Evolutionary conservation across 2,329 filamentous ascomycete genomes (phyloP).

Genomic region (Neonectria magnoliae): DNA sequence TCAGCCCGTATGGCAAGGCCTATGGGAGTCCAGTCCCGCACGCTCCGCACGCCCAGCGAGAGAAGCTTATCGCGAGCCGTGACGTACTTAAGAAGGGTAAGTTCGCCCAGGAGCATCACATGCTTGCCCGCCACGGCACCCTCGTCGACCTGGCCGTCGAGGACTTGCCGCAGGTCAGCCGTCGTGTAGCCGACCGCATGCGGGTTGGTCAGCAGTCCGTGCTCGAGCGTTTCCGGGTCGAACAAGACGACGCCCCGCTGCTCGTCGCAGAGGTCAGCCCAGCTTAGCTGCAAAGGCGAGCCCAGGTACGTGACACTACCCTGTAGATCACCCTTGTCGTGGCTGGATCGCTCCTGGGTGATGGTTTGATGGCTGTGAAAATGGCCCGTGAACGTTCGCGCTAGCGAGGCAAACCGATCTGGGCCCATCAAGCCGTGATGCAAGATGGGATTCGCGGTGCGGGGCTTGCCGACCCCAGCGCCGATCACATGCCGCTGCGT

Average conservation of each 20-base stretch:
- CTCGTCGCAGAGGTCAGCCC: slow-evolving; percentile 34
- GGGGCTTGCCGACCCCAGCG: slow-evolving; percentile 5
- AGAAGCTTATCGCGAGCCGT: slow-evolving; percentile 32
- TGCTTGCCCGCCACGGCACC: slow-evolving; percentile 22
- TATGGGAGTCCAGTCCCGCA: slow-evolving; percentile 21
- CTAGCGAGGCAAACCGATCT: slow-evolving; percentile 32
- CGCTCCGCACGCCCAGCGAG: slow-evolving; percentile 24
- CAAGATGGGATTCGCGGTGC: slow-evolving; percentile 6
- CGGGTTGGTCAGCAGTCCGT: slow-evolving; percentile 32
- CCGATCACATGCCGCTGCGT: slow-evolving; percentile 24
- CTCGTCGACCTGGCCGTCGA: slow-evolving; percentile 11
- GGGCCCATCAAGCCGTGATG: slow-evolving; percentile 30
- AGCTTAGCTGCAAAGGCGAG: slow-evolving; percentile 34
- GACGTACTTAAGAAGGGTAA: slow-evolving; percentile 21
- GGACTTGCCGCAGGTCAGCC: slow-evolving; percentile 18
- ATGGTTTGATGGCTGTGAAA: slow-evolving; percentile 39
- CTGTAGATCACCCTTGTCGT: slow-evolving; percentile 2
- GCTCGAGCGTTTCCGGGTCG: slow-evolving; percentile 30
- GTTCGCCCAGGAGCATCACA: slow-evolving; percentile 30
- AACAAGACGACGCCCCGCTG: slow-evolving; percentile 33
- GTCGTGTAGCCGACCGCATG: slow-evolving; percentile 30
- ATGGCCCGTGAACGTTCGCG: slow-evolving; percentile 36
- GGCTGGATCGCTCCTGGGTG: slow-evolving; percentile 3
- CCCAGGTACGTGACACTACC: slow-evolving; percentile 36
- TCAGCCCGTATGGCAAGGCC: not conserved